A percentile compares a stretch with the other conserved stretches of the same genome.
Conservation (phyloP, 805 yeast species). For the Candida hungchunana region DNA sequence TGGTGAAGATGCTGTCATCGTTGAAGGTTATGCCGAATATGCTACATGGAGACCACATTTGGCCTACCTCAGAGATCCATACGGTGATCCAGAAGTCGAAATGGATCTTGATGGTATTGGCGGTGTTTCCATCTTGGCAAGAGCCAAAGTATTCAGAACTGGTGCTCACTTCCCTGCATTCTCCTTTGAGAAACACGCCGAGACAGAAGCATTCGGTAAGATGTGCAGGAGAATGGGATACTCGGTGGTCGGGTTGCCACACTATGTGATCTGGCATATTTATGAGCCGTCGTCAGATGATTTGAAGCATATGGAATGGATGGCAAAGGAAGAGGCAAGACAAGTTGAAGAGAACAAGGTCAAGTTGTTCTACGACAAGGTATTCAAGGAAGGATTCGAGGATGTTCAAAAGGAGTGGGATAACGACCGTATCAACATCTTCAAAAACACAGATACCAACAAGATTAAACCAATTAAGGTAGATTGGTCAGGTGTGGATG, state of each 20-base stretch:
- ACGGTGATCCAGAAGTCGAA: slow-evolving; percentile 90
- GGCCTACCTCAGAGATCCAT: slow-evolving; percentile 91
- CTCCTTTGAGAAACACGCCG: slow-evolving; percentile 94
- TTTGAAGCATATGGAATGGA: slow-evolving; percentile 83
- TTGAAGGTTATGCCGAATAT: slow-evolving; percentile 95
- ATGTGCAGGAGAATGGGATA: slow-evolving; percentile 82
- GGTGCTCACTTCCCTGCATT: slow-evolving; percentile 97
- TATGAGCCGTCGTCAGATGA: slow-evolving; percentile 96
- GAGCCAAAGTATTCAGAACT: slow-evolving; percentile 81
- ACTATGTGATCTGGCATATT: slow-evolving; percentile 94
- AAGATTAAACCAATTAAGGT: slow-evolving; percentile 48
- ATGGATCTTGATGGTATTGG: slow-evolving; percentile 96
- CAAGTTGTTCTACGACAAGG: slow-evolving; percentile 60
- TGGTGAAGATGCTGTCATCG: slow-evolving; percentile 94
- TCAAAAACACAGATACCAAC: slow-evolving; percentile 70
- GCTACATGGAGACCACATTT: slow-evolving; percentile 98
- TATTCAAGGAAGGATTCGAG: slow-evolving; percentile 77
- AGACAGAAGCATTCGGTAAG: slow-evolving; percentile 96
- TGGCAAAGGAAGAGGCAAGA: slow-evolving; percentile 77
- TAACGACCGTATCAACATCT: slow-evolving; percentile 62
- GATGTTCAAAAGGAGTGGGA: slow-evolving; percentile 74
- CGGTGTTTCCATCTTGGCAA: slow-evolving; percentile 89
- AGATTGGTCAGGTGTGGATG: slow-evolving; percentile 69
- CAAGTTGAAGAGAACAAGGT: slow-evolving; percentile 59
- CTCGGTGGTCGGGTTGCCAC: slow-evolving; percentile 89